Base-by-base conservation (phyloP, 2,329 filamentous ascomycete species). In the Beauveria asiatica region DNA sequence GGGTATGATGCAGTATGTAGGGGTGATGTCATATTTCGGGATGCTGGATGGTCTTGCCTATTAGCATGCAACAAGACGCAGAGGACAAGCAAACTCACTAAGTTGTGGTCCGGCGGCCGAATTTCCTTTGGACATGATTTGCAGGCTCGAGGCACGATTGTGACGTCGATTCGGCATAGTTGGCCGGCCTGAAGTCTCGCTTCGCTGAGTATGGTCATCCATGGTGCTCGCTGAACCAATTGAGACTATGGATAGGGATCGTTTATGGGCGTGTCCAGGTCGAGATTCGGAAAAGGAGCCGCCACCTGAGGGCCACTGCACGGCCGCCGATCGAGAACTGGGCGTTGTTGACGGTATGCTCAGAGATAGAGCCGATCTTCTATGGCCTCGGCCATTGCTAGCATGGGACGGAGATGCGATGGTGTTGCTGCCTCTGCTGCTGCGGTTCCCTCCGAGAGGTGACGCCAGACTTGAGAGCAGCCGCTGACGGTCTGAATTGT, bases 221-320 rank as follows among this genome's bases (percentile, higher is more conserved):
- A 78, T 73, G 21, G 75, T 73, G 33, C 75, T 76, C 42, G 75
- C 74, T 21, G 83, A 83, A 11, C 86, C 87, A 66, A 93, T 83
- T 10, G 90, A 93, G 50, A 93, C 84, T 64, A 94, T 93, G 19
- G 90, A 94, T 33, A 94, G 80, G 3, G 90, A 93, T 66, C 89
- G 81, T 70, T 87, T 85, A 67, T 92, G 89, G 57, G 79, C 76
- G 67, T 87, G 83, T n/a, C 80, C 77, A 23, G 70, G 64, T 21
- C 68, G 66, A 60, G 69, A 65, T 52, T 74, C 70, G 62, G 64
- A 60, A 63, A 67, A 65, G 59, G 67, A 62, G 62, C 69, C 62
- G 41, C 70, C 64, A n/a, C 68, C 64, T 16, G 71, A 69, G 23
- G 73, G 72, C 78, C 80, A 82, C 65, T 79, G 78, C 30, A 78